phyloP scores from a whole-genome alignment of 2,329 filamentous ascomycete species.

The Ophiostoma australiae region DNA sequence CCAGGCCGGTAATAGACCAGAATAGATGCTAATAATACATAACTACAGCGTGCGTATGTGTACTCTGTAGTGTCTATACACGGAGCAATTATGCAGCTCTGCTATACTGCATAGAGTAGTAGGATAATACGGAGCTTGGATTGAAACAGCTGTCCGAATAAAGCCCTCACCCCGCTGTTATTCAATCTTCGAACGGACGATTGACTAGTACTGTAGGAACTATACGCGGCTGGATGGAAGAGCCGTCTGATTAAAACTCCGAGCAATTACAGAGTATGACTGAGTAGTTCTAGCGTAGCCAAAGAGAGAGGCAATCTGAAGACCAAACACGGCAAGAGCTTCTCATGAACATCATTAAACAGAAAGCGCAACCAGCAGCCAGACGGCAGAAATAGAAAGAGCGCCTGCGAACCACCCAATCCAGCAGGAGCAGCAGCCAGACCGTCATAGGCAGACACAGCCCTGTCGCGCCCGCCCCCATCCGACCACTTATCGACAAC shows the following conservation, averaged over 20 bases:
- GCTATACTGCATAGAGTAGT: too few species aligned
- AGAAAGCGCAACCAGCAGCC: background rate
- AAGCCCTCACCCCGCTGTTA: conserved; percentile 13
- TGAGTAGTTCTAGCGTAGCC: too few species aligned
- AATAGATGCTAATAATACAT: background rate
- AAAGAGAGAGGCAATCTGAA: background rate
- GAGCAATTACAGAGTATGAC: too few species aligned
- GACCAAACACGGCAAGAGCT: background rate
- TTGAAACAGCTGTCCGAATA: background rate
- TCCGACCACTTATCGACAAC: background rate
- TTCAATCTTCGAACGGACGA: background rate
- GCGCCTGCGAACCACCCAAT: background rate
- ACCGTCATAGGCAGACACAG: conserved; percentile 8
- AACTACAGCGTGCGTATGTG: background rate
- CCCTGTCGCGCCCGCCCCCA: conserved; percentile 10
- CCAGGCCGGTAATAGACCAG: background rate
- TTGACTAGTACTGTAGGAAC: background rate
- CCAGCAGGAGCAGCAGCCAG: background rate
- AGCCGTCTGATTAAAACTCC: too few species aligned
- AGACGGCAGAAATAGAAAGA: conserved; percentile 4
- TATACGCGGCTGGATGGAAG: too few species aligned
- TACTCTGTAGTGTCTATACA: too few species aligned
- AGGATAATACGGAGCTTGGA: too few species aligned
- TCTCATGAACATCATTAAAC: background rate
- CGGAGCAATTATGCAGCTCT: conserved; percentile 7